Conservation (phyloP, 371 early-diverging fungal genomes). For the Syncephalastrum contaminatum region DNA sequence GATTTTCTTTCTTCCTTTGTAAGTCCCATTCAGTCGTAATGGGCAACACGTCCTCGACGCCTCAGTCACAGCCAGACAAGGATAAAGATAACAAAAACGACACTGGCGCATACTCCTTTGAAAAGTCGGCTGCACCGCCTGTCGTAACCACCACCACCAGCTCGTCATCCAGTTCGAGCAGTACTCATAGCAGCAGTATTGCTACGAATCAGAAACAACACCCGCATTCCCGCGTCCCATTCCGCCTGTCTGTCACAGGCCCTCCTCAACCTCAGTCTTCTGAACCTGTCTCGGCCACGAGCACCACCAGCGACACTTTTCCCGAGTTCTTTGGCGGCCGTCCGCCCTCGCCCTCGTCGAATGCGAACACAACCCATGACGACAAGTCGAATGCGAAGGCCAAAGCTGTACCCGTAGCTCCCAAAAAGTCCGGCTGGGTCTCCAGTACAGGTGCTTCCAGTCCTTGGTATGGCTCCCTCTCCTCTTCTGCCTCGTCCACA, state of each 20-base stretch:
- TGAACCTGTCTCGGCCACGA: constrained; percentile 6
- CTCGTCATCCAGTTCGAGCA: constrained; percentile 2
- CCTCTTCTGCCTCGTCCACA: constrained; percentile 37
- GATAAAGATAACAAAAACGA: constrained; percentile 1
- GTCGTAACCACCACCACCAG: constrained; percentile 3
- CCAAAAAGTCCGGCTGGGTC: constrained; percentile 42
- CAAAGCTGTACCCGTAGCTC: constrained; percentile 27
- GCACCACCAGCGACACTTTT: constrained; percentile 5
- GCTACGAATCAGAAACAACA: constrained; percentile 3
- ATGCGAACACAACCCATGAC: constrained; percentile 1
- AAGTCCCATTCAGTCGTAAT: constrained; percentile 6
- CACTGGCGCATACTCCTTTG: constrained; percentile 1
- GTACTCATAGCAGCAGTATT: too few species aligned
- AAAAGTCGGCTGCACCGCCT: constrained; percentile 10
- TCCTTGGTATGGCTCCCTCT: constrained; percentile 40
- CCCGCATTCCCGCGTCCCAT: constrained; percentile 5
- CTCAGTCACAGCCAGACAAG: constrained; percentile 8
- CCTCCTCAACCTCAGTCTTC: background rate
- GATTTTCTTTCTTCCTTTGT: background rate
- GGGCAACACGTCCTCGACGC: constrained; percentile 21
- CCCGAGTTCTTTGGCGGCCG: constrained; percentile 9
- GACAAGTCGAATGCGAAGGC: background rate
- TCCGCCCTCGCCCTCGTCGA: constrained; percentile 10
- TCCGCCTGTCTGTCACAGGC: constrained; percentile 9
- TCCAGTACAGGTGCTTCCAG: constrained; percentile 46